phyloP scores from a whole-genome alignment of 495 filamentous ascomycete genomes.

The Penicillium soppii region DNA sequence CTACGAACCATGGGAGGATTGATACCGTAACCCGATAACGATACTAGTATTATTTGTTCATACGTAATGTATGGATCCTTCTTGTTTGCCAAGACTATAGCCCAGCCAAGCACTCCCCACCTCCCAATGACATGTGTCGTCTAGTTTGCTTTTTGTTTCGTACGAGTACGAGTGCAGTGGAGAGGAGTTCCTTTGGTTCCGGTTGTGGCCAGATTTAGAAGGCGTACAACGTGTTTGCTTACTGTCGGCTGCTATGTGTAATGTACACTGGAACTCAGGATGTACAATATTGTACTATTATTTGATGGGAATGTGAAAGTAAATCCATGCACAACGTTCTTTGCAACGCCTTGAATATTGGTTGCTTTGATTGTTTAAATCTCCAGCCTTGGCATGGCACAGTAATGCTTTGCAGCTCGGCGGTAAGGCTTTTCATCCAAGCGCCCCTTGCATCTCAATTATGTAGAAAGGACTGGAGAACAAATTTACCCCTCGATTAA shows the following conservation, averaged over 20 bases:
- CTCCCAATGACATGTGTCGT: background rate
- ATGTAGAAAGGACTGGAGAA: background rate
- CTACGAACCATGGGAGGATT: background rate
- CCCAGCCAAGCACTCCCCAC: constrained; percentile 14
- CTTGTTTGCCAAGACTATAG: constrained; percentile 17
- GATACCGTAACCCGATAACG: background rate
- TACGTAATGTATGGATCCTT: background rate
- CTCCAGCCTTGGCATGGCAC: background rate
- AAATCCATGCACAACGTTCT: too few species aligned
- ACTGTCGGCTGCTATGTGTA: background rate
- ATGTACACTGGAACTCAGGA: too few species aligned
- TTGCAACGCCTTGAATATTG: too few species aligned
- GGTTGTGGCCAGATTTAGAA: background rate
- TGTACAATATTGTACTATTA: too few species aligned
- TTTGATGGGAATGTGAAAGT: too few species aligned
- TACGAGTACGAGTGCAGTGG: constrained; percentile 13
- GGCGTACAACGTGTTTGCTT: background rate
- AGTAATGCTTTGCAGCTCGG: background rate
- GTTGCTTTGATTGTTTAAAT: background rate
- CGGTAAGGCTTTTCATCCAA: background rate
- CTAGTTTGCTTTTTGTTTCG: background rate
- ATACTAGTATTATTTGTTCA: background rate
- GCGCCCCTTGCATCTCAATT: constrained; percentile 5
- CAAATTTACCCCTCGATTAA: background rate
- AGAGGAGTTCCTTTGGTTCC: background rate